Conservation (phyloP, 768 basidiomycete species). For the Kwoniella heveanensis region DNA sequence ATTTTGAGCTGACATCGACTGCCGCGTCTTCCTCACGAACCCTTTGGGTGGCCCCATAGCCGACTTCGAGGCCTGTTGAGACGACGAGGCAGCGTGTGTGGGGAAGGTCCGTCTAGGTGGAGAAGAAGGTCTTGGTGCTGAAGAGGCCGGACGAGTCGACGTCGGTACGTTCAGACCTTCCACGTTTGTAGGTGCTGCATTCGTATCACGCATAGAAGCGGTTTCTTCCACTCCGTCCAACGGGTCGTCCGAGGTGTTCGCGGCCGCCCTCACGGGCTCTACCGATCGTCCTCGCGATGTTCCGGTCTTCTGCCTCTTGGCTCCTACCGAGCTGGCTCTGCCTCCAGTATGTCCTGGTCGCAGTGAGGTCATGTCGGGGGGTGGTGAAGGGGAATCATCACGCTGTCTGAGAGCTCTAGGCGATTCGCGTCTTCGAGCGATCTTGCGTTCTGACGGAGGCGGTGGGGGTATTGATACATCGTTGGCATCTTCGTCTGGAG, state of each 20-base stretch:
- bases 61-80: slow-evolving; percentile 11
- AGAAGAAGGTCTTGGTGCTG: slow-evolving; percentile 34
- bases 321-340: slow-evolving; percentile 1
- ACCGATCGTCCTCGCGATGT: slow-evolving; percentile 17
- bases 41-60: slow-evolving; percentile 37
- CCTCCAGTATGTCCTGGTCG: background rate
- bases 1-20: slow-evolving; percentile 24
- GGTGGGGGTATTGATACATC: slow-evolving; percentile 35
- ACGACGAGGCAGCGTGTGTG: background rate
- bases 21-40: slow-evolving; percentile 38
- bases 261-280: slow-evolving; percentile 31
- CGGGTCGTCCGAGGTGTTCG: slow-evolving; percentile 30
- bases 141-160: slow-evolving; percentile 17
- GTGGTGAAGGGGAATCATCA: slow-evolving; percentile 25
- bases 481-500: slow-evolving; percentile 34
- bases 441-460: slow-evolving; percentile 50
- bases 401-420: slow-evolving; percentile 37
- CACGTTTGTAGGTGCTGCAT: slow-evolving; percentile 11
- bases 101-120: slow-evolving; percentile 26
- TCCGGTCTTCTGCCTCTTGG: slow-evolving; percentile 18
- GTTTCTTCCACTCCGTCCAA: slow-evolving; percentile 21
- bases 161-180: slow-evolving; percentile 28
- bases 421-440: slow-evolving; percentile 48
- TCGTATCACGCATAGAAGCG: slow-evolving; percentile 10
- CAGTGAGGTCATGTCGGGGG: slow-evolving; percentile 2